These are phyloP conservation scores for Musa balbisiana DNA, from an alignment of 202 grass and related monocot species.

Conservation along the genomic window DNA sequence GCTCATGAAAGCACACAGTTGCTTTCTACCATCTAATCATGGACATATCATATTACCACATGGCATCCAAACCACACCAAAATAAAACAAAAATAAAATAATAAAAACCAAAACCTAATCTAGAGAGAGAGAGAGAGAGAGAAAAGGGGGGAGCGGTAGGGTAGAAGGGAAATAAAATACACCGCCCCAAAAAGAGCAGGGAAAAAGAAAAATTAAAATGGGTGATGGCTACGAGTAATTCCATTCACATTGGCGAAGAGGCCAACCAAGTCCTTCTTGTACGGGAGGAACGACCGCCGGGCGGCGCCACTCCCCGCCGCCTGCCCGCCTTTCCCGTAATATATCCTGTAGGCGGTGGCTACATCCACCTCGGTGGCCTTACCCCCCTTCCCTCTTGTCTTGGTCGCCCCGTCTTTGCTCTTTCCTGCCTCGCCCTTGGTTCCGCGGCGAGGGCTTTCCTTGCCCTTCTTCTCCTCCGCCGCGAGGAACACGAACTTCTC, in stretches of 20 bases:
- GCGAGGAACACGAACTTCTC: constrained; percentile 79
- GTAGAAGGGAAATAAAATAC: not conserved
- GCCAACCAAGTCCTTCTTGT: constrained; percentile 57
- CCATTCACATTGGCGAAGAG: constrained; percentile 61
- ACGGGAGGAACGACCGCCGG: constrained; percentile 46
- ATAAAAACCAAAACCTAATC: too few species aligned
- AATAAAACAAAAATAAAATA: too few species aligned
- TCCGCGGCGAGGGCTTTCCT: not conserved
- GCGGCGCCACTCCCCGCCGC: not conserved
- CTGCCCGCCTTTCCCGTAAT: constrained; percentile 38
- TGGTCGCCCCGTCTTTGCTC: not conserved
- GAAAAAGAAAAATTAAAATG: constrained; percentile 13
- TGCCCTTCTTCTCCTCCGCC: not conserved
- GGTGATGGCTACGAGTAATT: constrained; percentile 42
- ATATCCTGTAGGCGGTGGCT: constrained; percentile 52
- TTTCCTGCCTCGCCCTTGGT: not conserved
- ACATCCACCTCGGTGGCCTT: constrained; percentile 35
- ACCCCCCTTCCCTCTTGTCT: constrained; percentile 2
- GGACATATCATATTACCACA: too few species aligned
- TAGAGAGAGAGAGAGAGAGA: too few species aligned
- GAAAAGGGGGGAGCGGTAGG: not conserved
- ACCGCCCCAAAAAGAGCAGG: not conserved
- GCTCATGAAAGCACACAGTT: too few species aligned
- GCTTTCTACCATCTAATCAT: too few species aligned
- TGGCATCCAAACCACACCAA: too few species aligned